Percentiles rank a stretch among this genome's conserved stretches.
These are phyloP conservation scores for Colletotrichum chrysophilum DNA, from an alignment of 2,329 filamentous ascomycete genomes.

Conservation along the genomic window DNA sequence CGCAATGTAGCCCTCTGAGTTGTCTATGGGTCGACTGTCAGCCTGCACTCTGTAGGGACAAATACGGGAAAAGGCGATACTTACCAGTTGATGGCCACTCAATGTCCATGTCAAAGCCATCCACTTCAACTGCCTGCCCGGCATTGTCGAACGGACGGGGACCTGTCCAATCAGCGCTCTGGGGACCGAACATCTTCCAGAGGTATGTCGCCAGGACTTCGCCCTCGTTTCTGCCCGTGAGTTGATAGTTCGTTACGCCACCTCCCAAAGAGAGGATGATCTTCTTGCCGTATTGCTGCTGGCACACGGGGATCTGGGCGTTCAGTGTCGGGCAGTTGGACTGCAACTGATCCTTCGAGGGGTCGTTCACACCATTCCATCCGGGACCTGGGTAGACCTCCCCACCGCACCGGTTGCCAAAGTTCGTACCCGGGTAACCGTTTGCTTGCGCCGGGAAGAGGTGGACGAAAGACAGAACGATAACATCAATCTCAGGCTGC, in stretches of 20 bases:
- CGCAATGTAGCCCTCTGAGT: constrained; percentile 33
- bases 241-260: constrained; percentile 36
- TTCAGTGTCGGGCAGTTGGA: constrained; percentile 38
- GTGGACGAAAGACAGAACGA: constrained; percentile 47
- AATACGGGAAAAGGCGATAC: background rate
- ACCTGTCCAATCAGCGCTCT: constrained; percentile 33
- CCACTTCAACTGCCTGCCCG: constrained; percentile 32
- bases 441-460: constrained; percentile 47
- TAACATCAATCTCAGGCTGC: constrained; percentile 43
- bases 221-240: constrained; percentile 39
- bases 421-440: constrained; percentile 44
- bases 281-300: constrained; percentile 41
- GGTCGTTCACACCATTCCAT: constrained; percentile 33
- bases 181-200: constrained; percentile 46
- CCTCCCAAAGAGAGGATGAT: constrained; percentile 47
- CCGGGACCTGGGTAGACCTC: constrained; percentile 34
- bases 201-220: constrained; percentile 38
- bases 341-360: constrained; percentile 35
- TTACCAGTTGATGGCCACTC: constrained; percentile 31
- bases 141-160: constrained; percentile 18
- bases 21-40: constrained; percentile 20
- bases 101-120: constrained; percentile 37
- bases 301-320: constrained; percentile 42
- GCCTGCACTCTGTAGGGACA: background rate
- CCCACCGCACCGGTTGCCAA: constrained; percentile 44